Conservation (phyloP, 768 basidiomycete genomes). For the Russula compacta region DNA sequence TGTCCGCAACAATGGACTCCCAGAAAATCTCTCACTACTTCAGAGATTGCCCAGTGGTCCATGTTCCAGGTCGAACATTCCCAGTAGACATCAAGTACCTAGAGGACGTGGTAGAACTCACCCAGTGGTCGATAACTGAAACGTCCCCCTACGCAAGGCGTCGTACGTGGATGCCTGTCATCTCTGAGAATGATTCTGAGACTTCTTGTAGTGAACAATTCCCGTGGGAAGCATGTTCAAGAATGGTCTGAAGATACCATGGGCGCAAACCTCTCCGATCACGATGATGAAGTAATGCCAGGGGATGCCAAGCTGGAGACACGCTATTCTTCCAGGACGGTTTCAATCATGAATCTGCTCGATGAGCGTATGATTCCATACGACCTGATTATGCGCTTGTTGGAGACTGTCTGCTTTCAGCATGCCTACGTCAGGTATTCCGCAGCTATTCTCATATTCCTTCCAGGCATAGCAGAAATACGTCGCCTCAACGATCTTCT, state of each 20-base stretch:
- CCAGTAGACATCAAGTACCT: slow-evolving; percentile 81
- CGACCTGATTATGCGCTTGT: slow-evolving; percentile 74
- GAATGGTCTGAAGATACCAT: slow-evolving; percentile 77
- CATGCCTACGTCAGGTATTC: slow-evolving; percentile 49
- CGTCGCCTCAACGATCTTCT: slow-evolving; percentile 78
- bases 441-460: slow-evolving; percentile 78
- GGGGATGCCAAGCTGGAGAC: slow-evolving; percentile 54
- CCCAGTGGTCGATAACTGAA: slow-evolving; percentile 70
- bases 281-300: slow-evolving; percentile 47
- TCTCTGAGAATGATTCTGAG: background rate
- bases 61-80: slow-evolving; percentile 90
- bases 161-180: slow-evolving; percentile 34
- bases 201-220: slow-evolving; percentile 41
- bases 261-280: slow-evolving; percentile 39
- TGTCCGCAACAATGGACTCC: slow-evolving; percentile 94
- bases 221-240: slow-evolving; percentile 46
- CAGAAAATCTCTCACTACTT: slow-evolving; percentile 86
- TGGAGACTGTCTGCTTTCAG: slow-evolving; percentile 78
- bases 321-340: slow-evolving; percentile 70
- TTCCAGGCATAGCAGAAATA: slow-evolving; percentile 94
- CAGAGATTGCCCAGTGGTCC: slow-evolving; percentile 73
- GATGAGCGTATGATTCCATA: slow-evolving; percentile 88
- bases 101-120: slow-evolving; percentile 84
- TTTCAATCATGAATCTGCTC: slow-evolving; percentile 70
- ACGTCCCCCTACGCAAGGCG: slow-evolving; percentile 73